Evolutionary conservation across 257 asterid species (phyloP), one percentile per base, ranked within the genome.

Genomic region (Solanum rostratum): DNA sequence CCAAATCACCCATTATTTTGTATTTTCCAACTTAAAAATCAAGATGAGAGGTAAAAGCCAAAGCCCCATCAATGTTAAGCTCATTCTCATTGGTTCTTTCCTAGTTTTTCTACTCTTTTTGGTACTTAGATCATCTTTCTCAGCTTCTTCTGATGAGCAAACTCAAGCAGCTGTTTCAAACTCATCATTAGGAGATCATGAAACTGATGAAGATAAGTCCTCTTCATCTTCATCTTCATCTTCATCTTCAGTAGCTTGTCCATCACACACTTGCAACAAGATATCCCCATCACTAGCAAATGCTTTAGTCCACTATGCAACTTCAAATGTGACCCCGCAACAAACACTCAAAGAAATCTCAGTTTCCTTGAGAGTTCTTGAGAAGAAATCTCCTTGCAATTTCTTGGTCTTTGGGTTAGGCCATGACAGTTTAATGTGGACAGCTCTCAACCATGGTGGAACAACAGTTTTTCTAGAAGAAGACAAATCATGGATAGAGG

Each of bases 361-460:
- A 1, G 91, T 94, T 41, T 90, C 99, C 79, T 89, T 93, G 2
- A 87, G 87, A 86, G 92, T 92, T 30, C 95, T 95, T 80, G 89
- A 91, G 2, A 87, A 86, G 14, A 94, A 89, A 79, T 93, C 96
- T 0, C 99, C 98, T 3, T 94, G 93, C 93, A 94, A 94, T 87
- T 94, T 95, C 90, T 85, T 93, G 15, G 95, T 95, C 46, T 95
- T 95, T 85, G 97, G 99, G 3, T 69, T 95, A 78, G 99, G 98
- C 87, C 94, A 88, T 76, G 99, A 94, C 86, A 94, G 97, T 89
- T 92, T 95, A 68, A 94, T 94, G 98, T 95, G 97, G 98, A 89
- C 98, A 2, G 80, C 95, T 13, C 97, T 94, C 70, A 94, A 94
- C 88, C 95, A 95, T 22, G 92, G 92, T 2, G 99, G 98, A 3